Base-by-base conservation (phyloP, 2,329 filamentous ascomycete species). In the Cladophialophora psammophila region DNA sequence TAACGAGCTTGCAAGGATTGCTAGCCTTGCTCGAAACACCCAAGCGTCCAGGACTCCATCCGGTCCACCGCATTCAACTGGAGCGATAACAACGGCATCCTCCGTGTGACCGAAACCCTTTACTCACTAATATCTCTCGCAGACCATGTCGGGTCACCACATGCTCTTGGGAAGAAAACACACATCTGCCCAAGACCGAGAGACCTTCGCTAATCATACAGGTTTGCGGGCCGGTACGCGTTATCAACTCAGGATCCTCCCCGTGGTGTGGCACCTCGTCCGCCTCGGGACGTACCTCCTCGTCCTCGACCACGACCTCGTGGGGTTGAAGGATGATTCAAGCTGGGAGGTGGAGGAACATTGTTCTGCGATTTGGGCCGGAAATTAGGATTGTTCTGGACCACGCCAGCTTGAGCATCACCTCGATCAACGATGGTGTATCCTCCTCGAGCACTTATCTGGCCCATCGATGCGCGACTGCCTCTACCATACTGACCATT, bases 341-440 rank as follows among this genome's bases (percentile, higher is more conserved):
- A 66, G 50, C 66, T 75, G 50, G 79, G 74, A 4, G 82, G 82
- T 12, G 82, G 82, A 6, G 85, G 84, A 5, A 86, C 84, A 63
- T 81, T 81, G 45, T 77, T 77, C 72, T 86, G 86, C 73, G 79
- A 81, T 70, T 85, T 83, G 4, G 86, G 84, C 34, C 81, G 79
- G 78, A 88, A 88, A 59, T 82, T 80, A 1, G 84, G 84, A 73
- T 87, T 88, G 72, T 85, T 82, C 63, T 80, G 76, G 15, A 87
- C 74, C 2, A 88, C 78, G n/a, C 85, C 86, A 34, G 83, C 82
- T 6, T 80, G 77, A 3, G 84, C 82, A 71, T 87, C 83, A 58
- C 76, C 79, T 69, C 81, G 84, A 72, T 88, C 80, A 36, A 82
- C 72, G 12, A 76, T 68, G 18, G 74, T 69, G 70, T 82, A 82